Evolutionary conservation across 2,329 filamentous ascomycete species (phyloP).

Genomic region (Penicillium sp.): DNA sequence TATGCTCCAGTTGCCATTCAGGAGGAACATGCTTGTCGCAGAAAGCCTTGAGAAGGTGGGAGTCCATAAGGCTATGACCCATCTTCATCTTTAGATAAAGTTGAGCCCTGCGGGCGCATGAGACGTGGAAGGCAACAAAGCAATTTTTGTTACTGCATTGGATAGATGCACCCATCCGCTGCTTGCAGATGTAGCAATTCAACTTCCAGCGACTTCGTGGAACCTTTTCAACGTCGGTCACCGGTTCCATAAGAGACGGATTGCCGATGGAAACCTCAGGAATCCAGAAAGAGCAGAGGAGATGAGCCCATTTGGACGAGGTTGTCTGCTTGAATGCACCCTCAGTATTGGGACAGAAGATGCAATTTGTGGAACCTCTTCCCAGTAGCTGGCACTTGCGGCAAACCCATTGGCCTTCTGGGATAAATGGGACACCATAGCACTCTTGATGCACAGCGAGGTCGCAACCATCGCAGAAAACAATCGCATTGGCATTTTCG

Average conservation of each 20-base stretch:
- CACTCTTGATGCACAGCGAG: slow-evolving; percentile 97
- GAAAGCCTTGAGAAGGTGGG: slow-evolving; percentile 83
- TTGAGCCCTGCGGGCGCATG: slow-evolving; percentile 81
- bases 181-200: slow-evolving; percentile 92
- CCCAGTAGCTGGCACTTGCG: slow-evolving; percentile 95
- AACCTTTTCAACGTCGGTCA: slow-evolving; percentile 97
- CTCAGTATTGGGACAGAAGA: slow-evolving; percentile 96
- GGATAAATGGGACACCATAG: slow-evolving; percentile 97
- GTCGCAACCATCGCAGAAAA: slow-evolving; percentile 98
- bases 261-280: slow-evolving; percentile 95
- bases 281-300: slow-evolving; percentile 97
- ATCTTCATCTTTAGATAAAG: slow-evolving; percentile 97
- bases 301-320: slow-evolving; percentile 91
- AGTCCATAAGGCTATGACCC: slow-evolving; percentile 74
- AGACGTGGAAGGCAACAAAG: slow-evolving; percentile 95
- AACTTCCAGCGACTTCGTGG: slow-evolving; percentile 92
- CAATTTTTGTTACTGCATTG: slow-evolving; percentile 98
- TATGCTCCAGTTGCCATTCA: slow-evolving; percentile 83
- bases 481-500: slow-evolving; percentile 97
- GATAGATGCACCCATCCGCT: slow-evolving; percentile 97
- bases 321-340: slow-evolving; percentile 98
- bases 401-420: slow-evolving; percentile 97
- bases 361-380: slow-evolving; percentile 86
- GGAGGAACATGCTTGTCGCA: slow-evolving; percentile 91
- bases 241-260: slow-evolving; percentile 95